Conservation (phyloP, 345 rosid genomes). For the Pugionium dolabratum region DNA sequence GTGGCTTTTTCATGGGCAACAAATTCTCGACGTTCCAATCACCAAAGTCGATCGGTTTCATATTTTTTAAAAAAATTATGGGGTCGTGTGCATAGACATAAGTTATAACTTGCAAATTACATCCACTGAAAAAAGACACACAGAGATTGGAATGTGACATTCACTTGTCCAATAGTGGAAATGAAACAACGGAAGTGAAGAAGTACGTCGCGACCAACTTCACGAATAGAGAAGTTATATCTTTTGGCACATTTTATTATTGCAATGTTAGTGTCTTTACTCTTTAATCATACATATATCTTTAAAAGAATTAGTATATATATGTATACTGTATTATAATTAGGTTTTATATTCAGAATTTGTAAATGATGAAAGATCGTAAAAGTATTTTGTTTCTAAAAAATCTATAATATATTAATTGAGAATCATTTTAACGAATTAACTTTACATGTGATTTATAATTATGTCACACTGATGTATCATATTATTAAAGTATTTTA, state of each 20-base stretch:
- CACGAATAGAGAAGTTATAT: constrained; percentile 11
- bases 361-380: too few species aligned
- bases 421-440: too few species aligned
- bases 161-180: constrained; percentile 27
- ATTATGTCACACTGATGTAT: too few species aligned
- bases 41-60: not conserved
- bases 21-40: constrained; percentile 15
- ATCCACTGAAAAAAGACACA: not conserved
- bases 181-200: constrained; percentile 28
- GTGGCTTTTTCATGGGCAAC: constrained; percentile 30
- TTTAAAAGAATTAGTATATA: too few species aligned
- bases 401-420: too few species aligned
- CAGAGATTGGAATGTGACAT: constrained; percentile 17
- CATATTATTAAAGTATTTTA: too few species aligned
- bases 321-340: too few species aligned
- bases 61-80: not conserved
- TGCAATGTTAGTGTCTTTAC: not conserved
- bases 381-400: too few species aligned
- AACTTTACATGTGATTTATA: too few species aligned
- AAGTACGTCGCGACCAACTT: constrained; percentile 28
- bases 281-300: too few species aligned
- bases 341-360: too few species aligned
- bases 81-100: not conserved
- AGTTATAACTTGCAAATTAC: too few species aligned
- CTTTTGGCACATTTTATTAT: constrained; percentile 17